phyloP scores from a whole-genome alignment of 768 basidiomycete species.

The Pleurotus cornucopiae region DNA sequence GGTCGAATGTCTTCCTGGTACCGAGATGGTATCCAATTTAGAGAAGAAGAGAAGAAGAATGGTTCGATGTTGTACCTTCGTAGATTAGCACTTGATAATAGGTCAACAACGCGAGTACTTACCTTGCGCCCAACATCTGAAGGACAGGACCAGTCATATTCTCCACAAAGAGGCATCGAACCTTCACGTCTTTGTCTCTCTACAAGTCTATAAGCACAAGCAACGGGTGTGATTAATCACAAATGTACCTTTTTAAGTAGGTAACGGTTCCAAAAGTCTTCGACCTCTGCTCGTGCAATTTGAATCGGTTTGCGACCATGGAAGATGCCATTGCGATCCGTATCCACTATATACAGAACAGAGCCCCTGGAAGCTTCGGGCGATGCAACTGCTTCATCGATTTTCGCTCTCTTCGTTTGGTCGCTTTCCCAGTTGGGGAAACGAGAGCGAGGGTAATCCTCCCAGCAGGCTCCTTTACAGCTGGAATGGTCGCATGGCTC shows the following conservation, averaged over 20 bases:
- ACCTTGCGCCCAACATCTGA: conserved; percentile 34
- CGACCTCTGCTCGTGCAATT: conserved; percentile 10
- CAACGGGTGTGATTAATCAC: not conserved
- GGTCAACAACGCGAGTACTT: not conserved
- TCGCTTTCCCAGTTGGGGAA: conserved; percentile 37
- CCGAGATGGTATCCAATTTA: conserved; percentile 38
- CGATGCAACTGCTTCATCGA: conserved; percentile 15
- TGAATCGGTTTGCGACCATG: not conserved
- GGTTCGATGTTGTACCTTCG: conserved; percentile 37
- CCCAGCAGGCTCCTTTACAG: conserved; percentile 20
- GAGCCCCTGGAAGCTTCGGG: not conserved
- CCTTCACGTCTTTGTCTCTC: conserved; percentile 19
- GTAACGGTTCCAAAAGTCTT: conserved; percentile 21
- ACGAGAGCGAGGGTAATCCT: conserved; percentile 31
- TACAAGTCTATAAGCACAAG: conserved; percentile 3
- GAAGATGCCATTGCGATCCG: not conserved
- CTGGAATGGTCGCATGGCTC: conserved; percentile 5
- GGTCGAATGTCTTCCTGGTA: conserved; percentile 30
- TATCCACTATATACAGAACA: not conserved
- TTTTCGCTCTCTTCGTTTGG: conserved; percentile 29
- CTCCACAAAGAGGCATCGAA: conserved; percentile 33
- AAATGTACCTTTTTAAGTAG: conserved; percentile 18
- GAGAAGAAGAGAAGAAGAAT: conserved; percentile 39
- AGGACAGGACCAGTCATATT: conserved; percentile 25
- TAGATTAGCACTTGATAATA: not conserved